Conservation (phyloP, 2,329 filamentous ascomycete species). For the Penicillium sp. region DNA sequence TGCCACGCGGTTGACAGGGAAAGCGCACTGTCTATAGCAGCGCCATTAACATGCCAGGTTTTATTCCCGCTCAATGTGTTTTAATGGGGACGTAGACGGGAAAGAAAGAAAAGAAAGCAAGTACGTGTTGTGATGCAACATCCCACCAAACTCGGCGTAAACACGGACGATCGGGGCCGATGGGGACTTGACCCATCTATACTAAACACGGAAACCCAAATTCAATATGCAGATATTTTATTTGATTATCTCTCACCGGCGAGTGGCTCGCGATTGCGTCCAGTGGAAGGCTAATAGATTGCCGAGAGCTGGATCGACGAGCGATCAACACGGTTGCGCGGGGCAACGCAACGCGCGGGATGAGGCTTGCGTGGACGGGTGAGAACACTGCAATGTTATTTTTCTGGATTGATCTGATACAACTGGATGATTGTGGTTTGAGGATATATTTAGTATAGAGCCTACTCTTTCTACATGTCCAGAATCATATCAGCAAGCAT, state of each 20-base stretch:
- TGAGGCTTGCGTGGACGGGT: too few species aligned
- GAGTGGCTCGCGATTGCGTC: neutral
- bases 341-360: neutral
- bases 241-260: neutral
- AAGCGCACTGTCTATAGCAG: slow-evolving; percentile 2
- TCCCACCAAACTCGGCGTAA: slow-evolving; percentile 1
- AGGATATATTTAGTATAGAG: too few species aligned
- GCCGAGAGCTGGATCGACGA: slow-evolving; percentile 11
- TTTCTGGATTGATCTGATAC: too few species aligned
- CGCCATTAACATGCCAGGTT: slow-evolving; percentile 1
- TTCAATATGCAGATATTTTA: neutral
- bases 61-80: too few species aligned
- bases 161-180: slow-evolving; percentile 6
- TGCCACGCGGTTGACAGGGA: slow-evolving; percentile 19
- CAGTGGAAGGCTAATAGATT: slow-evolving; percentile 13
- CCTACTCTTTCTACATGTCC: too few species aligned
- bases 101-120: neutral
- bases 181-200: neutral
- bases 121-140: neutral
- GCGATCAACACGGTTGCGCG: slow-evolving; percentile 17
- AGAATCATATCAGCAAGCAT: too few species aligned
- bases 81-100: too few species aligned
- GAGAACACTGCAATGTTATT: too few species aligned
- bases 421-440: too few species aligned
- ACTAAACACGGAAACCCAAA: neutral